These are phyloP conservation scores for Aspergillus nomiae DNA, from an alignment of 2,329 filamentous ascomycete genomes.

Conservation along the genomic window DNA sequence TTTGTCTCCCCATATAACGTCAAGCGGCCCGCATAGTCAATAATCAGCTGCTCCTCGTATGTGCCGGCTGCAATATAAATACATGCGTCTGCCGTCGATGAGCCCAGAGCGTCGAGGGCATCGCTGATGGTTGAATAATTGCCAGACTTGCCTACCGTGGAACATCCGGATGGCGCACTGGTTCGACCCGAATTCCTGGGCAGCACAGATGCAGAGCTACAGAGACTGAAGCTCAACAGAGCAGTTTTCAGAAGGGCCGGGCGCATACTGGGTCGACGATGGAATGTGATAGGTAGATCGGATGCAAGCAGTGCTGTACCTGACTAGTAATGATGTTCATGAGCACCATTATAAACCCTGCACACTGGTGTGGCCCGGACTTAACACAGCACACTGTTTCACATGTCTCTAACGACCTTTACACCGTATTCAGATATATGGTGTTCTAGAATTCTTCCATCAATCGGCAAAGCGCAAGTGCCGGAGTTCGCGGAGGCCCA, in stretches of 20 bases:
- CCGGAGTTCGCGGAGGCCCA: not conserved
- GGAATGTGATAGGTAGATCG: not conserved
- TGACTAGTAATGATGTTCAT: not conserved
- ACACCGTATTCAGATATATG: not conserved
- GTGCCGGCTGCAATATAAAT: slow-evolving; percentile 37
- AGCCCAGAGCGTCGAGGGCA: slow-evolving; percentile 30
- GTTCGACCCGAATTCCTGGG: slow-evolving; percentile 13
- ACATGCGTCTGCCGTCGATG: slow-evolving; percentile 27
- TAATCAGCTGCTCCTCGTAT: slow-evolving; percentile 34
- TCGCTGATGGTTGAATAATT: slow-evolving; percentile 28
- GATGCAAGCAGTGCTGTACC: not conserved
- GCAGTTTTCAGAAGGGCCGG: not conserved
- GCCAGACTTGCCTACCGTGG: slow-evolving; percentile 25
- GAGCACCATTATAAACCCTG: not conserved
- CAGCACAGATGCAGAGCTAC: not conserved
- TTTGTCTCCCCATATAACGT: slow-evolving; percentile 37
- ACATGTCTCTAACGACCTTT: not conserved
- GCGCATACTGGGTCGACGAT: not conserved
- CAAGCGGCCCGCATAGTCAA: slow-evolving; percentile 30
- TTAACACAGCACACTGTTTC: not conserved
- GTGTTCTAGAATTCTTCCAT: not conserved
- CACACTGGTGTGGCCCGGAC: not conserved
- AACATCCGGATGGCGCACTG: slow-evolving; percentile 27
- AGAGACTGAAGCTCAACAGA: not conserved
- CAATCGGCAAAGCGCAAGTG: not conserved